phyloP scores from a whole-genome alignment of 371 early-diverging fungal genomes.

The Mortierella sp. region DNA sequence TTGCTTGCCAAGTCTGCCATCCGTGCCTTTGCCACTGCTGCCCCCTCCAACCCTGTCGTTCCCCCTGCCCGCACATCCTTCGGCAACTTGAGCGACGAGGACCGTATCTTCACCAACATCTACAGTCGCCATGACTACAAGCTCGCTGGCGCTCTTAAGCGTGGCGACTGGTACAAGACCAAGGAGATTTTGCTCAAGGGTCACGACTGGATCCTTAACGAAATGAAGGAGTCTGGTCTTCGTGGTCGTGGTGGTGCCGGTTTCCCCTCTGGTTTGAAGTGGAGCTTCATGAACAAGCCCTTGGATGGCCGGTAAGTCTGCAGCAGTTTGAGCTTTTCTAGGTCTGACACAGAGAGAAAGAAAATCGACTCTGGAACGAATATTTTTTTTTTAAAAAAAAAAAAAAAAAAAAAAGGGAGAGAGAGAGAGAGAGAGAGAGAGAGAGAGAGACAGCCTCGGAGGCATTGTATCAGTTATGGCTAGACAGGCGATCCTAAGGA shows the following conservation, averaged over 20 bases:
- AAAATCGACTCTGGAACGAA: background rate
- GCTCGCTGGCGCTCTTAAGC: conserved; percentile 89
- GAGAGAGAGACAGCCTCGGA: too few relatives aligned
- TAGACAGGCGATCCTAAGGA: background rate
- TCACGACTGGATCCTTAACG: conserved; percentile 96
- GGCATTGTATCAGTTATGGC: too few relatives aligned
- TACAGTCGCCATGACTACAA: conserved; percentile 93
- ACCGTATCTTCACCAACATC: conserved; percentile 97
- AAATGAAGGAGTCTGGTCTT: conserved; percentile 96
- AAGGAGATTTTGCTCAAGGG: conserved; percentile 97
- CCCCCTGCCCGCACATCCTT: conserved; percentile 63
- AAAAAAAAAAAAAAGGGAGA: too few relatives aligned
- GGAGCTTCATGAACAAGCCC: conserved; percentile 99
- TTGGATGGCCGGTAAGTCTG: conserved; percentile 74
- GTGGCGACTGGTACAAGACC: conserved; percentile 99
- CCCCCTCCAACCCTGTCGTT: conserved; percentile 34
- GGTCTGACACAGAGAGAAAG: too few relatives aligned
- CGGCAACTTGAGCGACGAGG: conserved; percentile 89
- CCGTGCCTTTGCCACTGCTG: conserved; percentile 40
- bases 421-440: too few relatives aligned
- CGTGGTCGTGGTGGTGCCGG: conserved; percentile 99
- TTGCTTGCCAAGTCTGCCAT: conserved; percentile 22
- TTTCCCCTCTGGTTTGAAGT: conserved; percentile 97
- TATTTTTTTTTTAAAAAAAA: background rate
- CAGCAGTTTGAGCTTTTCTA: too few relatives aligned